These are phyloP conservation scores for Amanita rimosa DNA, from an alignment of 768 basidiomycete genomes.

Conservation along the genomic window DNA sequence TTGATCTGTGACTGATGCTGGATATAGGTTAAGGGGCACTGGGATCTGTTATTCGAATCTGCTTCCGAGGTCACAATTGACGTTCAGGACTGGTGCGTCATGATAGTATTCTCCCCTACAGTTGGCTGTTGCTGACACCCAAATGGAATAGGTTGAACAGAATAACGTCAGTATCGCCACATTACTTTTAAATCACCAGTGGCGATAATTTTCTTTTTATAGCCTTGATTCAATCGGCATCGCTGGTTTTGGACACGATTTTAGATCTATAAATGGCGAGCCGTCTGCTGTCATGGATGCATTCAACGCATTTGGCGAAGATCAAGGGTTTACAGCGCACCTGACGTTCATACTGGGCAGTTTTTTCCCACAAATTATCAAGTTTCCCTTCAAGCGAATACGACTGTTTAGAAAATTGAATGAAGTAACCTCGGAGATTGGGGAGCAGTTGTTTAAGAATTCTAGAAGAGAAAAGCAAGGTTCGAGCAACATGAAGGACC, in stretches of 20 bases:
- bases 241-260: constrained; percentile 42
- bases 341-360: constrained; percentile 13
- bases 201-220: not conserved
- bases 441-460: constrained; percentile 16
- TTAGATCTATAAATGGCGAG: constrained; percentile 39
- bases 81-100: constrained; percentile 1
- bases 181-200: not conserved
- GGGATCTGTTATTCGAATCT: not conserved
- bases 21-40: not conserved
- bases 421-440: constrained; percentile 16
- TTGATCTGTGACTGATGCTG: not conserved
- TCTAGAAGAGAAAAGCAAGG: constrained; percentile 8
- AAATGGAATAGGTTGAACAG: constrained; percentile 29
- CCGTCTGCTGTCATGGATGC: constrained; percentile 26
- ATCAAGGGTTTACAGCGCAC: constrained; percentile 8
- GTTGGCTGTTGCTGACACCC: not conserved
- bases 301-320: constrained; percentile 19
- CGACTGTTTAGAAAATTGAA: constrained; percentile 14
- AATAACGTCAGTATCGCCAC: constrained; percentile 23
- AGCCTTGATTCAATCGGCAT: constrained; percentile 39
- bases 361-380: constrained; percentile 16
- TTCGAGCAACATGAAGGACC: constrained; percentile 10
- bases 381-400: constrained; percentile 17
- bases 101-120: not conserved
- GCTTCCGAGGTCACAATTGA: not conserved